These are phyloP conservation scores for Linum tenue DNA, from an alignment of 345 rosid genomes.

Conservation along the genomic window DNA sequence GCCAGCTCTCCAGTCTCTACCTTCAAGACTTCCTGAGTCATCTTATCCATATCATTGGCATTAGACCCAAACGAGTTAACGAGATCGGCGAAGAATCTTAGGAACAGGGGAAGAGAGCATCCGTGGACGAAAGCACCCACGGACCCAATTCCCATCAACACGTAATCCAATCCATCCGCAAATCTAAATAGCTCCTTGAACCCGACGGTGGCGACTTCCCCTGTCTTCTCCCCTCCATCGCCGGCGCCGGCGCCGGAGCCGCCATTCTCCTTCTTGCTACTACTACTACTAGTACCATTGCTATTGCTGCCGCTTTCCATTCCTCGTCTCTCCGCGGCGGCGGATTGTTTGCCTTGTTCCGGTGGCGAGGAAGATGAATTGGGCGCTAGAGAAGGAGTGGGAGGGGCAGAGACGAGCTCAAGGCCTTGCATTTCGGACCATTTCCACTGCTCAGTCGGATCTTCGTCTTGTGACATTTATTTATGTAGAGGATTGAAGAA, in stretches of 20 bases:
- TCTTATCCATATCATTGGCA: constrained; percentile 78
- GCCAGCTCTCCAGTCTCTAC: constrained; percentile 18
- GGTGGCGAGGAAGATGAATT: constrained; percentile 14
- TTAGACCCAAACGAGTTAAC: constrained; percentile 97
- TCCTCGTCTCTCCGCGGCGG: constrained; percentile 19
- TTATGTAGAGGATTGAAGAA: constrained; percentile 19
- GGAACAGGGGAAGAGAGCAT: constrained; percentile 82
- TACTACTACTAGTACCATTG: background rate
- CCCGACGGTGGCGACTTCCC: constrained; percentile 48
- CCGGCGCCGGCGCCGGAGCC: constrained; percentile 3
- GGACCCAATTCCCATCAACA: constrained; percentile 93
- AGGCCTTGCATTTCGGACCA: constrained; percentile 99
- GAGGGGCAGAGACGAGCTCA: constrained; percentile 52
- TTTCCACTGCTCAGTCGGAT: constrained; percentile 79
- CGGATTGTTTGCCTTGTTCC: constrained; percentile 1
- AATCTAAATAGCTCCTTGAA: constrained; percentile 86
- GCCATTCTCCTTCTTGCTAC: constrained; percentile 31
- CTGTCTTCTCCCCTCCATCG: constrained; percentile 33
- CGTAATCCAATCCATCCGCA: constrained; percentile 89
- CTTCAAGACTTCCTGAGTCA: constrained; percentile 97
- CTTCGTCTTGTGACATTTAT: constrained; percentile 61
- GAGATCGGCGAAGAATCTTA: constrained; percentile 96
- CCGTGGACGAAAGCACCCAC: constrained; percentile 93
- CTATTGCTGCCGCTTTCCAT: constrained; percentile 35
- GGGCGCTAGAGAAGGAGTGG: constrained; percentile 20